Percentiles rank a stretch among this genome's conserved stretches.
Conservation (phyloP, 176 grass and related monocot species). For the Ampelocalamus luodianensis region DNA sequence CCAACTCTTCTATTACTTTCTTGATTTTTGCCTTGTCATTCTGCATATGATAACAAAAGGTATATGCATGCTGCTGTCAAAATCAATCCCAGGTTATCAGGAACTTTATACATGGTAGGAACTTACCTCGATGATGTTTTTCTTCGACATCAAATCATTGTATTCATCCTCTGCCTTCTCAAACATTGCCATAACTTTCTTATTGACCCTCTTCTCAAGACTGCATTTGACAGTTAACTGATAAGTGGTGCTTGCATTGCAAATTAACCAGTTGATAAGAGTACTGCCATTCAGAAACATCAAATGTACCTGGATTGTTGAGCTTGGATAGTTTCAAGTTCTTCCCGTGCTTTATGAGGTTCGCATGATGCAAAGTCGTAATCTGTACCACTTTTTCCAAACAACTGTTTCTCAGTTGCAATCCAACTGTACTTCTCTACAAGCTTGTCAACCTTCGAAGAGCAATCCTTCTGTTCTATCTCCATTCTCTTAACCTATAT, state of each 20-base stretch:
- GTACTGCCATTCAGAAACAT: conserved; percentile 40
- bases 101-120: conserved; percentile 11
- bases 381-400: conserved; percentile 86
- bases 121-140: conserved; percentile 87
- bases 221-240: conserved; percentile 56
- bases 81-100: conserved; percentile 26
- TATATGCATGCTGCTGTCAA: conserved; percentile 10
- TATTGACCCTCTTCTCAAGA: conserved; percentile 99
- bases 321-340: conserved; percentile 79
- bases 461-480: conserved; percentile 94
- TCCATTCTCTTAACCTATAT: conserved; percentile 94
- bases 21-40: conserved; percentile 96
- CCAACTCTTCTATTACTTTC: conserved; percentile 90
- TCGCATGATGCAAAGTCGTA: conserved; percentile 86
- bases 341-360: conserved; percentile 67
- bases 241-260: conserved; percentile 3
- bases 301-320: conserved; percentile 79
- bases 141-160: conserved; percentile 91
- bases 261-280: conserved; percentile 31
- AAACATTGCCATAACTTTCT: conserved; percentile 99
- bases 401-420: conserved; percentile 89
- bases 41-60: conserved; percentile 49
- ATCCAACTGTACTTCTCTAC: conserved; percentile 92
- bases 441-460: conserved; percentile 82
- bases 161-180: conserved; percentile 98